Conservation (phyloP, 805 yeast genomes). For the Candida golubevii region DNA sequence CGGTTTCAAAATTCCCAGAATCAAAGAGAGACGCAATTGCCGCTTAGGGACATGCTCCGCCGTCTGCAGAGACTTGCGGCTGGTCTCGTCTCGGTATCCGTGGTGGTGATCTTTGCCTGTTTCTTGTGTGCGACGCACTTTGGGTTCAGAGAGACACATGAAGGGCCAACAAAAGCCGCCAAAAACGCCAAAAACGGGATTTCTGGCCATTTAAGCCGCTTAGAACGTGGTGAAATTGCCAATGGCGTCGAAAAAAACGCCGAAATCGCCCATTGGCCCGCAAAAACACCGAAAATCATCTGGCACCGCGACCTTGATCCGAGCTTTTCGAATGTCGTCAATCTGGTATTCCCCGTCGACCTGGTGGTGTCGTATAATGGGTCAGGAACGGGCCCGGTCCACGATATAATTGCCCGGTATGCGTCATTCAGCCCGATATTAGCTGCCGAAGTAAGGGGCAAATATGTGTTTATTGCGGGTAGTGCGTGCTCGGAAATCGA, state of each 20-base stretch:
- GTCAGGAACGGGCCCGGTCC: slow-evolving; percentile 11
- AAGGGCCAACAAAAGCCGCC: neutral
- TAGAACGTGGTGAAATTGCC: neutral
- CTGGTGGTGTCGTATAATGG: slow-evolving; percentile 29
- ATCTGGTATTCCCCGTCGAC: slow-evolving; percentile 42
- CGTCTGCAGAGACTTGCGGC: too few species aligned
- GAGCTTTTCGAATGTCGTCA: slow-evolving; percentile 23
- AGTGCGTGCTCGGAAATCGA: slow-evolving; percentile 27
- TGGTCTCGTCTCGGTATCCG: too few species aligned
- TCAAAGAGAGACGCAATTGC: too few species aligned
- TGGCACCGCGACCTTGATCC: slow-evolving; percentile 9
- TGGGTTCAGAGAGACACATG: neutral
- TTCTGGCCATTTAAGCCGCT: neutral
- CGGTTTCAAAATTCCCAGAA: too few species aligned
- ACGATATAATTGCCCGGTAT: slow-evolving; percentile 30
- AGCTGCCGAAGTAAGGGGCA: slow-evolving; percentile 20
- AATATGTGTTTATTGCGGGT: slow-evolving; percentile 24
- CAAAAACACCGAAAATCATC: neutral
- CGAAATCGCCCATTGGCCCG: neutral
- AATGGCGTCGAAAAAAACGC: neutral
- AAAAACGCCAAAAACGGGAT: neutral
- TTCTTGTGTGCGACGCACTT: neutral
- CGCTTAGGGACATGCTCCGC: too few species aligned
- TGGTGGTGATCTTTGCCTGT: too few species aligned
- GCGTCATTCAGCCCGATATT: slow-evolving; percentile 41